These are phyloP conservation scores for Allium fistulosum DNA, from an alignment of 106 monocot genomes.

Conservation along the genomic window DNA sequence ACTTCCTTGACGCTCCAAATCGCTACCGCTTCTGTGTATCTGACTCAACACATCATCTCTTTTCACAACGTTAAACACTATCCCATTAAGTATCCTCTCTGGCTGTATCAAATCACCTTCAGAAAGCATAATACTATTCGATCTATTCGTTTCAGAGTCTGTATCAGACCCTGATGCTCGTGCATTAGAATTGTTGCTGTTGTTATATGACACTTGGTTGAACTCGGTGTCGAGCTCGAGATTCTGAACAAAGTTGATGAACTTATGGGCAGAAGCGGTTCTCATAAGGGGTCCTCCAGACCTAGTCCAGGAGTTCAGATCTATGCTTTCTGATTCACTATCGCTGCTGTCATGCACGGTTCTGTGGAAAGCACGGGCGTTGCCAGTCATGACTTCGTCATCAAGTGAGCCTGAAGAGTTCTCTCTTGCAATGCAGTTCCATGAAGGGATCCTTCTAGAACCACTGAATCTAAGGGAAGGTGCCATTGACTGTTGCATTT, in stretches of 20 bases:
- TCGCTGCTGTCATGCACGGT: conserved; percentile 57
- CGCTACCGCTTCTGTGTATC: conserved; percentile 5
- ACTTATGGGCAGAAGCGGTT: conserved; percentile 65
- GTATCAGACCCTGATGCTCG: conserved; percentile 16
- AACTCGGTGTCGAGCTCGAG: conserved; percentile 35
- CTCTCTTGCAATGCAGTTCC: conserved; percentile 90
- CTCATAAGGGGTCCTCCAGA: conserved; percentile 88
- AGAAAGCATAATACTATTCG: conserved; percentile 58
- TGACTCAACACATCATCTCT: conserved; percentile 43
- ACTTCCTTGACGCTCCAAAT: conserved; percentile 13
- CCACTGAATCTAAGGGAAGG: conserved; percentile 36
- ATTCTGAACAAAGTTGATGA: conserved; percentile 66
- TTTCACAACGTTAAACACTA: conserved; percentile 73
- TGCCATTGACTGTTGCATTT: conserved; percentile 12
- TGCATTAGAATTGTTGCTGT: background rate
- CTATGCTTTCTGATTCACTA: conserved; percentile 70
- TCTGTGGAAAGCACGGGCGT: conserved; percentile 8
- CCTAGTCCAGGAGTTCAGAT: conserved; percentile 81
- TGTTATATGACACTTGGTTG: conserved; percentile 25
- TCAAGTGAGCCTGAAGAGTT: conserved; percentile 81
- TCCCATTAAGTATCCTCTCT: conserved; percentile 63
- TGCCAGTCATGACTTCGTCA: conserved; percentile 37
- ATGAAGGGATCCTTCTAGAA: conserved; percentile 85
- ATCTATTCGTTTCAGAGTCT: conserved; percentile 29
- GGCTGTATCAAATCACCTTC: conserved; percentile 82